Conservation (phyloP, 345 rosid genomes). For the Pugionium cornutum region DNA sequence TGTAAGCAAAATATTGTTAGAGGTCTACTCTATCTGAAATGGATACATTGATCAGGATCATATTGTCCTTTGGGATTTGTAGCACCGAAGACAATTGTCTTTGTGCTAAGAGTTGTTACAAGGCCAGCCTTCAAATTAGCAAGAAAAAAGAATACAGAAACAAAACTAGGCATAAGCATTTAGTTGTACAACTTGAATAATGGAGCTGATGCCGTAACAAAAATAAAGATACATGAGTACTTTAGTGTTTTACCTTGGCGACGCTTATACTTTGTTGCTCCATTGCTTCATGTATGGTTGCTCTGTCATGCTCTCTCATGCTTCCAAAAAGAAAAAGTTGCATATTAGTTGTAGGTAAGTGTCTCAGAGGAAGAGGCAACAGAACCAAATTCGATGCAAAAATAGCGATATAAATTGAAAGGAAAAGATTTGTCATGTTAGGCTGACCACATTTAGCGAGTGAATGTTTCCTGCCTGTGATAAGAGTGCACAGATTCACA, state of each 20-base stretch:
- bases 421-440: not conserved
- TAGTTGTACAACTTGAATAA: constrained; percentile 3
- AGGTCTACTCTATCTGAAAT: constrained; percentile 23
- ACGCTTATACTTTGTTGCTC: constrained; percentile 98
- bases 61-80: constrained; percentile 98
- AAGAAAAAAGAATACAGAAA: not conserved
- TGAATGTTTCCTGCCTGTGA: not conserved
- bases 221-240: not conserved
- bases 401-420: not conserved
- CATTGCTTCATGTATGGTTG: constrained; percentile 99
- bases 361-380: constrained; percentile 7
- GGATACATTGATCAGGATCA: constrained; percentile 94
- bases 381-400: constrained; percentile 8
- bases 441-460: not conserved
- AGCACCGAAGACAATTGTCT: constrained; percentile 90
- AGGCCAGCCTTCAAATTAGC: constrained; percentile 78
- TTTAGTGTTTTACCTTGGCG: constrained; percentile 65
- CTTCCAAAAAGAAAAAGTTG: constrained; percentile 42
- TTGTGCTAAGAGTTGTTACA: constrained; percentile 87
- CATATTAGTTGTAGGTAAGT: not conserved
- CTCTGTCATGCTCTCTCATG: constrained; percentile 98
- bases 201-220: constrained; percentile 16
- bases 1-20: not conserved
- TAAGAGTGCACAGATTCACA: not conserved
- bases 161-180: constrained; percentile 1